Base-by-base conservation (phyloP, 768 basidiomycete species). In the Suillus americanus region DNA sequence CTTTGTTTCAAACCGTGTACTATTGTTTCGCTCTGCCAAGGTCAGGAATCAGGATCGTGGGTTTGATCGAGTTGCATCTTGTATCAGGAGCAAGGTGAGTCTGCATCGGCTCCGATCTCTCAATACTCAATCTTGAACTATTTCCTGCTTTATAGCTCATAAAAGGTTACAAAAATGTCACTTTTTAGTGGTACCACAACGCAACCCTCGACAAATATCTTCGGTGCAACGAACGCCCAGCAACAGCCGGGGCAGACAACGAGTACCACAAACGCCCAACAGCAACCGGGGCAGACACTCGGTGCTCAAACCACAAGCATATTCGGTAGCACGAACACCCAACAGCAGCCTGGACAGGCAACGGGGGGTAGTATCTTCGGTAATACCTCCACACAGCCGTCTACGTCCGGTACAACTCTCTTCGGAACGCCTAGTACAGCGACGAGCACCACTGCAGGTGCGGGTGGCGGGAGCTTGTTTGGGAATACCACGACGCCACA, bases 341-440 rank as follows among this genome's bases (percentile, higher is more conserved):
- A 57, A 37, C 60, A 48, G 14, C 50, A 38, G 41, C 25, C 37
- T 51, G 28, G 66, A 64, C 59, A 55, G 30, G 40, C 68, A 62
- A 56, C 64, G 4, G 71, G 73, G 6, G 70, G 74, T 3, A 33
- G 59, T 40, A 61, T 71, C 43, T 75, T 73, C 33, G 66, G 73
- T 35, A 63, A 37, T 45, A 66, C 67, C 9, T 65, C 66, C 67
- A 60, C 62, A 16, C 64, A 70, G 53, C 73, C 67, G 62, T 63
- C 69, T 7, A 61, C 68, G 18, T 53, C 59, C 16, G 71, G 71
- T 38, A 65, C 33, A 30, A 28, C 25, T 20, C 25, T 43, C 25
- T 59, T 59, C 40, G 57, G 57, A 59, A 30, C 28, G 20, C 25
- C 57, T 13, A 28, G 56, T 28, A 57, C 57, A 6, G 57, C 40